Conservation (phyloP, 2,329 filamentous ascomycete species). For the Nectriaceae sp. region DNA sequence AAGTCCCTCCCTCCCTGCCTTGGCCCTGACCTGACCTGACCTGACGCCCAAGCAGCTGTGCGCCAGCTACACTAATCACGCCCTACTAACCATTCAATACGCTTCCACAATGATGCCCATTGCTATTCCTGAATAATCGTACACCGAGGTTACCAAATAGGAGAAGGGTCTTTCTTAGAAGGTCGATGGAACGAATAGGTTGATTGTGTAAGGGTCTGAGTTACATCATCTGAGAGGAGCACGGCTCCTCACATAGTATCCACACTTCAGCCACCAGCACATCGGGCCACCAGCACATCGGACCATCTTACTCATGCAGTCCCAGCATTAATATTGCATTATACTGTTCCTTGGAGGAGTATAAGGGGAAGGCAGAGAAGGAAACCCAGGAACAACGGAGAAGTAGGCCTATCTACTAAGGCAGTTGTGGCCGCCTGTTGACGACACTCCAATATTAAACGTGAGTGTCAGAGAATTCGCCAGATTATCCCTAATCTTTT, state of each 20-base stretch:
- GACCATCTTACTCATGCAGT: background rate
- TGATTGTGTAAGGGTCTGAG: background rate
- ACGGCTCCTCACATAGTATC: background rate
- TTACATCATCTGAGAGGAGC: background rate
- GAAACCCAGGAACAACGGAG: background rate
- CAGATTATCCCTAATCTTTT: too few species aligned
- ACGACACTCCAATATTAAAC: background rate
- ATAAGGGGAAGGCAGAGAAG: background rate
- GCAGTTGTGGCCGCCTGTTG: background rate
- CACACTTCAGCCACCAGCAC: background rate
- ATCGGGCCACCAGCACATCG: too few species aligned
- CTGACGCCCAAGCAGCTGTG: too few species aligned
- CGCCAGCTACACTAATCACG: too few species aligned
- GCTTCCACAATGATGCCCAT: too few species aligned
- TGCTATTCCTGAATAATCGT: too few species aligned
- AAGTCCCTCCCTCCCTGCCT: too few species aligned
- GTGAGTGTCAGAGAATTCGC: background rate
- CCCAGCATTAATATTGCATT: background rate
- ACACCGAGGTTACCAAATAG: too few species aligned
- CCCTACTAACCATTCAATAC: too few species aligned
- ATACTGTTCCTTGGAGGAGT: conserved; percentile 10
- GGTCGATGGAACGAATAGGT: background rate
- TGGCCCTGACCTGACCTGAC: too few species aligned
- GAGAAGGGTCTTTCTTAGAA: background rate
- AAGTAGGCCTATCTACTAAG: background rate